Evolutionary conservation across 1,284 basidiomycete genomes (phyloP).

Genomic region (Leccinum fuscescens): DNA sequence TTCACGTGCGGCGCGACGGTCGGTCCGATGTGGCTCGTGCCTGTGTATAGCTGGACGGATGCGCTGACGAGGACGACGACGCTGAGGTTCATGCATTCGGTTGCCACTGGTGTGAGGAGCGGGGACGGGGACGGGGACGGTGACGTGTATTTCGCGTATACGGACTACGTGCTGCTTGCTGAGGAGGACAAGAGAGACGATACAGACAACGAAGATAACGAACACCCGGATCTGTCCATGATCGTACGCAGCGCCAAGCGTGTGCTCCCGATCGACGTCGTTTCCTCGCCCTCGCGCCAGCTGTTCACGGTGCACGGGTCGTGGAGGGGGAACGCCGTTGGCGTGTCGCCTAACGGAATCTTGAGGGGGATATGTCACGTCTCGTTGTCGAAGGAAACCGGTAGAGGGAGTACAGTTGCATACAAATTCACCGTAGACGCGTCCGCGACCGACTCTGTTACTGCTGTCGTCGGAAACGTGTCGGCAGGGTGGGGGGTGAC

Average conservation of each 20-base stretch:
- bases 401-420: too few species aligned
- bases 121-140: too few species aligned
- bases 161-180: too few species aligned
- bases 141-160: not conserved
- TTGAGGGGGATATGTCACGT: too few species aligned
- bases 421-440: too few species aligned
- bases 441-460: too few species aligned
- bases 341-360: constrained; percentile 5
- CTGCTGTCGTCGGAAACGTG: too few species aligned
- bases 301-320: constrained; percentile 10
- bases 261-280: constrained; percentile 14
- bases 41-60: not conserved
- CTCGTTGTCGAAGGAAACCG: too few species aligned
- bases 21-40: constrained; percentile 11
- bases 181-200: not conserved
- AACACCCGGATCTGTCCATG: not conserved
- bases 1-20: not conserved
- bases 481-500: too few species aligned
- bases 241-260: constrained; percentile 7
- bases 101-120: too few species aligned
- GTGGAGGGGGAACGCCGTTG: constrained; percentile 14
- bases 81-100: too few species aligned
- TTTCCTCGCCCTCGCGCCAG: constrained; percentile 6
- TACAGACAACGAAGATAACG: not conserved
- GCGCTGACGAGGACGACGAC: not conserved